Conservation (phyloP, 345 rosid species). For the Firmiana major region DNA sequence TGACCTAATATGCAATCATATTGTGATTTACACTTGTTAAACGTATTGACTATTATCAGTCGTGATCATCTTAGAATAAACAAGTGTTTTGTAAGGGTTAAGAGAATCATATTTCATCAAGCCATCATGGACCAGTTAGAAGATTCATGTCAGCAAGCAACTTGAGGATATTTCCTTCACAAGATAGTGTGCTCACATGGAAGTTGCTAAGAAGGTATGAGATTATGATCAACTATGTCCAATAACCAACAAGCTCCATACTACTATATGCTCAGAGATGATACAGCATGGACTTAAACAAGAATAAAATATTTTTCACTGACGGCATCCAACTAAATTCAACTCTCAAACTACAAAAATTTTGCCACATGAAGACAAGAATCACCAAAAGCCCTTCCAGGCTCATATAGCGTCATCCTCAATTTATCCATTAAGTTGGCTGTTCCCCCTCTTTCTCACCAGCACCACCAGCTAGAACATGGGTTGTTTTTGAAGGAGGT, state of each 20-base stretch:
- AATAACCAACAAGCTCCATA: neutral
- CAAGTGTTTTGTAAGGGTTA: neutral
- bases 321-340: conserved; percentile 5
- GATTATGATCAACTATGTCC: neutral
- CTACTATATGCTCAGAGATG: neutral
- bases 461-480: conserved; percentile 16
- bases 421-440: conserved; percentile 13
- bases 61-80: neutral
- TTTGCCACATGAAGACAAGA: neutral
- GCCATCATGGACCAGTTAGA: neutral
- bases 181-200: neutral
- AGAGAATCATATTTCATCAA: neutral
- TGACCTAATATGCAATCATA: neutral
- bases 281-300: neutral
- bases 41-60: neutral
- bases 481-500: conserved; percentile 32
- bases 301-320: conserved; percentile 2
- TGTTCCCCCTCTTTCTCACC: conserved; percentile 19
- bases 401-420: conserved; percentile 15
- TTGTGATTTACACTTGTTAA: neutral
- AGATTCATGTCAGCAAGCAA: neutral
- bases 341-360: neutral
- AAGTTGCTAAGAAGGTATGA: neutral
- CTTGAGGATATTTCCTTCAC: neutral
- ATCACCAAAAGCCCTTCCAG: conserved; percentile 6